Percentiles rank a stretch among this genome's conserved stretches.
phyloP scores from a whole-genome alignment of 306 rosid genomes.

The Crotalaria pallida region DNA sequence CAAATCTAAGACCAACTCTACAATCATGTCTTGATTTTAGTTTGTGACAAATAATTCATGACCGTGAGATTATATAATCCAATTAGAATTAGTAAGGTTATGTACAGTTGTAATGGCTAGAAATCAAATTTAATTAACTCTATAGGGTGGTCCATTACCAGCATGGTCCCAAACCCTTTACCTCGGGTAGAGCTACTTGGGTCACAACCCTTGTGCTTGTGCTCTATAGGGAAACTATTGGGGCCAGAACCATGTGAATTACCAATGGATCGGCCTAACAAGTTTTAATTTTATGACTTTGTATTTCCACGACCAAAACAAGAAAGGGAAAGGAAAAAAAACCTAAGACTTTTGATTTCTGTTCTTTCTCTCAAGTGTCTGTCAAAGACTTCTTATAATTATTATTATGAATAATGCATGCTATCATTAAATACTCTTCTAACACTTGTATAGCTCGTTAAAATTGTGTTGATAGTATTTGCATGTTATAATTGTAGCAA shows the following conservation, averaged over 20 bases:
- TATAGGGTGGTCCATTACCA: slow-evolving; percentile 49
- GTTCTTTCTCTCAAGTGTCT: not conserved
- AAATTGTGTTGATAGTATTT: too few species aligned
- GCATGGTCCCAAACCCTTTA: slow-evolving; percentile 46
- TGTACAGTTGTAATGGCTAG: slow-evolving; percentile 26
- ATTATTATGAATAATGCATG: too few species aligned
- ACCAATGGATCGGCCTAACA: slow-evolving; percentile 36
- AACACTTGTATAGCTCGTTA: too few species aligned
- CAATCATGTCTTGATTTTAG: not conserved
- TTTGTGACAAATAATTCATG: not conserved
- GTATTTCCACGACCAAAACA: not conserved
- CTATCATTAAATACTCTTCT: too few species aligned
- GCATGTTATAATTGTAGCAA: not conserved
- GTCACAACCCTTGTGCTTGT: slow-evolving; percentile 17
- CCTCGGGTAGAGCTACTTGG: slow-evolving; percentile 5
- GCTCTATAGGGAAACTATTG: slow-evolving; percentile 11
- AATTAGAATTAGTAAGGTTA: not conserved
- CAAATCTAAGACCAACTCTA: slow-evolving; percentile 1
- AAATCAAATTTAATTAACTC: too few species aligned
- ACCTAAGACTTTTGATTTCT: too few species aligned
- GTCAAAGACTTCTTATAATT: too few species aligned
- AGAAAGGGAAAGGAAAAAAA: too few species aligned
- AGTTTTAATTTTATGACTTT: not conserved
- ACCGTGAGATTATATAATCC: not conserved
- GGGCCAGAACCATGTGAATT: slow-evolving; percentile 55